Evolutionary conservation across 2,329 filamentous ascomycete genomes (phyloP).

Genomic region (Pseudocercospora fijiensis): DNA sequence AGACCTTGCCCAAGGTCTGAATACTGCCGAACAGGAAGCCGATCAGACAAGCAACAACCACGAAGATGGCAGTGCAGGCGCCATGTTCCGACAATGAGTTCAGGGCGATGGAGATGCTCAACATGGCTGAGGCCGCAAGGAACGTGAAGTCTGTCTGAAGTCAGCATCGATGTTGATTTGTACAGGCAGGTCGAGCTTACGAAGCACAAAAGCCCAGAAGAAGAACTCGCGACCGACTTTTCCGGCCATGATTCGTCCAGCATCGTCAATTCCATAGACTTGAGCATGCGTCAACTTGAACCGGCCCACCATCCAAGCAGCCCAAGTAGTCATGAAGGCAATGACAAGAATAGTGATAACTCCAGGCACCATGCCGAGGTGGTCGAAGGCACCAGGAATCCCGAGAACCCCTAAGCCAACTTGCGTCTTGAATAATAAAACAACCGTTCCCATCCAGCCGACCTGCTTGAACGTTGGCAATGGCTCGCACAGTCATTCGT

Average conservation of each 20-base stretch:
- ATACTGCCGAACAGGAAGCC: conserved; percentile 39
- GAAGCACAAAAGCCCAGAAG: conserved; percentile 28
- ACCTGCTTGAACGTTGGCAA: conserved; percentile 10
- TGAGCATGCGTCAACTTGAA: conserved; percentile 58
- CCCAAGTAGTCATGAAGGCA: conserved; percentile 50
- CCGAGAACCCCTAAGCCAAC: conserved; percentile 52
- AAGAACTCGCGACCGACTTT: conserved; percentile 53
- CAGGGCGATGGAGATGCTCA: conserved; percentile 28
- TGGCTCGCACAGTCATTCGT: neutral
- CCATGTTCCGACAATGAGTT: conserved; percentile 32
- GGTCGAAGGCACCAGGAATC: conserved; percentile 45
- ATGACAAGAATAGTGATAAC: conserved; percentile 46
- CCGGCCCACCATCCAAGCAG: conserved; percentile 49
- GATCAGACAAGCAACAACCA: conserved; percentile 44
- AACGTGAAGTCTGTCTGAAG: conserved; percentile 25
- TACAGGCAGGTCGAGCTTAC: neutral
- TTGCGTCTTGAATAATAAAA: conserved; percentile 49
- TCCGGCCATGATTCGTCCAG: conserved; percentile 56
- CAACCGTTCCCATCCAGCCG: conserved; percentile 46
- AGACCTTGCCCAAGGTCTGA: conserved; percentile 38
- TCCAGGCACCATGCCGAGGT: conserved; percentile 50
- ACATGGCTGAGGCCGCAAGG: conserved; percentile 41
- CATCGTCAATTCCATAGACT: conserved; percentile 59
- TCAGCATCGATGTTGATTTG: neutral
- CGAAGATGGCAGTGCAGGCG: conserved; percentile 44